Evolutionary conservation across 176 grass and related monocot genomes (phyloP), one percentile per base, ranked within the genome.

Genomic region (Bolboschoenus planiculmis): DNA sequence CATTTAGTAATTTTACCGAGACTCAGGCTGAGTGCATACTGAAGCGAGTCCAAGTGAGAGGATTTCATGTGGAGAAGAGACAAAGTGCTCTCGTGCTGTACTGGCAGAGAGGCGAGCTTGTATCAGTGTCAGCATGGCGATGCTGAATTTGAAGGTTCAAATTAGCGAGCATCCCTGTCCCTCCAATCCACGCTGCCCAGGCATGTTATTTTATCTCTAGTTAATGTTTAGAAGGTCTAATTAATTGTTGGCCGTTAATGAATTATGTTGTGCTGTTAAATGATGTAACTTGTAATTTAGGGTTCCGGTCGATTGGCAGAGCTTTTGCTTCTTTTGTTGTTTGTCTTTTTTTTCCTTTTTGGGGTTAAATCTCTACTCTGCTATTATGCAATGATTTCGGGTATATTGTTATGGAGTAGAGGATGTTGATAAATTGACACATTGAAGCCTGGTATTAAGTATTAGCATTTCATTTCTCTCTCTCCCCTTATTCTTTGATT

Each of bases 51-150:
- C 94, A 89, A 47, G 89, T 97, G 59, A 90, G 87, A 43, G 94
- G 94, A 5, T 97, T 97, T 80, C 91, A 93, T 23, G 89, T 97
- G 81, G 89, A 97, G 94, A 97, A 91, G 35, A 76, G 85, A 1
- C 89, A 88, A 46, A 77, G 47, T 39, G 85, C 81, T 5, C 87
- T 97, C 50, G 76, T 70, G 13, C 89, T 97, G 63, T 91, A 66
- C 23, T 97, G 94, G 94, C 94, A 93, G 56, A 78, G n/a, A 1
- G 87, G 87, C 0, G 94, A 97, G 80, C 87, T 97, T 14, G 87
- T 90, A 34, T 90, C 94, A 1, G 81, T 97, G 37, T 93, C 94
- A 16, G 81, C 91, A 35, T 97, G 94, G 94, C 84, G 78, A 64
- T 93, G 91, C 72, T 97, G 91, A 97, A 44, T 27, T 44, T 85